Conservation (phyloP, 768 basidiomycete genomes). For the Amanita jacksonii region DNA sequence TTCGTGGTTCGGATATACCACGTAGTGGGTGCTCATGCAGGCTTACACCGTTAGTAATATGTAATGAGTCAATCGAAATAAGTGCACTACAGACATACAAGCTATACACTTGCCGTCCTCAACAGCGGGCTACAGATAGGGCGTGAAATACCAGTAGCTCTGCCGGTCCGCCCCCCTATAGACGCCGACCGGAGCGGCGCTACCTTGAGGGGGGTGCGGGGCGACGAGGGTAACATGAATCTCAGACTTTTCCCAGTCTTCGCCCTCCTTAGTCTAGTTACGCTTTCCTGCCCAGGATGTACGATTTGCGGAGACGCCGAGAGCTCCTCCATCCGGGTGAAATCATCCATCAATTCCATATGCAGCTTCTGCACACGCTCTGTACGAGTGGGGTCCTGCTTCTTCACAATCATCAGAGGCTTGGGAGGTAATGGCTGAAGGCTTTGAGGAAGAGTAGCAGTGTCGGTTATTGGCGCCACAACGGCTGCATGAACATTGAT, state of each 20-base stretch:
- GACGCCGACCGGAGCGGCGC: constrained; percentile 4
- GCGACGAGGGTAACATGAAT: constrained; percentile 5
- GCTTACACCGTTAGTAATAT: too few species aligned
- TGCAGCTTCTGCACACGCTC: constrained; percentile 4
- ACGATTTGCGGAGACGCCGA: too few species aligned
- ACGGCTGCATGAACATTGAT: too few species aligned
- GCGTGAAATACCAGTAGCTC: background rate
- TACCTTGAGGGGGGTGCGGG: background rate
- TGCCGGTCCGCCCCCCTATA: too few species aligned
- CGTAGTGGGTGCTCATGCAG: too few species aligned
- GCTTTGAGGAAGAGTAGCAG: background rate
- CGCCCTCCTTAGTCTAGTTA: background rate
- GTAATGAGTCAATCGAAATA: too few species aligned
- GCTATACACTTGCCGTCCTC: too few species aligned
- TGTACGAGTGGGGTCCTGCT: background rate
- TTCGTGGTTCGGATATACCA: too few species aligned
- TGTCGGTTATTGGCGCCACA: too few species aligned
- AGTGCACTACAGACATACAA: too few species aligned
- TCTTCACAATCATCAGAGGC: background rate
- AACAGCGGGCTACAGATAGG: too few species aligned
- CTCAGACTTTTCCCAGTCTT: constrained; percentile 2
- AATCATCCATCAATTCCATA: constrained; percentile 5
- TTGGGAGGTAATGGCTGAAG: background rate
- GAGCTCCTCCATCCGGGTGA: background rate
- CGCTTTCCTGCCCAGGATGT: background rate